These are phyloP conservation scores for Mycogone perniciosa DNA, from an alignment of 2,329 filamentous ascomycete species.

Conservation along the genomic window DNA sequence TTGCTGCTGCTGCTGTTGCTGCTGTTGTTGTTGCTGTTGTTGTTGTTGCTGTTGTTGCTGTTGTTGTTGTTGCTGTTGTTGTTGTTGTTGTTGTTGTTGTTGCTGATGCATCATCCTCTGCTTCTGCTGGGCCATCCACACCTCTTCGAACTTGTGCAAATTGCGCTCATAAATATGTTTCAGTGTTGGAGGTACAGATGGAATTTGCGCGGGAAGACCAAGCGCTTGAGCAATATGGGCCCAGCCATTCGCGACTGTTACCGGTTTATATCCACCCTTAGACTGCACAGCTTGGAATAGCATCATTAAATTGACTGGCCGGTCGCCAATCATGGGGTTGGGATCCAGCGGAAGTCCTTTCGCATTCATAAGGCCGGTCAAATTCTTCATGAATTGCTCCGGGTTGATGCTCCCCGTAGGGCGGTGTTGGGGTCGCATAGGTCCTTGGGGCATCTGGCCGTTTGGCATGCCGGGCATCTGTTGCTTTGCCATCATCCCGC, in stretches of 20 bases:
- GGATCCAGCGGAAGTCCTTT: conserved; percentile 68
- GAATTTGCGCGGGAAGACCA: conserved; percentile 57
- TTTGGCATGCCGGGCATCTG: conserved; percentile 45
- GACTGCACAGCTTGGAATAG: conserved; percentile 69
- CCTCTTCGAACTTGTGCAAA: conserved; percentile 69
- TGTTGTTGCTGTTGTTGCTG: conserved; percentile 27
- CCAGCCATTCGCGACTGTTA: conserved; percentile 69
- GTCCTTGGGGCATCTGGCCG: conserved; percentile 47
- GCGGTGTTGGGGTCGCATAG: conserved; percentile 45
- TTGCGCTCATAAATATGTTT: conserved; percentile 70
- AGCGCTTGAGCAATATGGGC: conserved; percentile 60
- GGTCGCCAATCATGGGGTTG: conserved; percentile 66
- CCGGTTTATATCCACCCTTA: conserved; percentile 71
- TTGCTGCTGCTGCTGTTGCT: conserved; percentile 27
- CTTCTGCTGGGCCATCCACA: conserved; percentile 52
- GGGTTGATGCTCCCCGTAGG: conserved; percentile 43
- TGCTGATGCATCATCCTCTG: conserved; percentile 46
- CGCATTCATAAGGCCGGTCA: conserved; percentile 70
- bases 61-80: conserved; percentile 29
- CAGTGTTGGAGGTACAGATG: conserved; percentile 62
- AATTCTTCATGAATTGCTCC: conserved; percentile 68
- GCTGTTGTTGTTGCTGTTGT: conserved; percentile 24
- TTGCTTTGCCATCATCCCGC: conserved; percentile 49
- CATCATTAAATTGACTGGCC: conserved; percentile 65
- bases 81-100: conserved; percentile 34